Percentiles rank a stretch among this genome's conserved stretches.
Evolutionary conservation across 495 filamentous ascomycete genomes (phyloP).

Genomic region (Penicillium crystallinum): DNA sequence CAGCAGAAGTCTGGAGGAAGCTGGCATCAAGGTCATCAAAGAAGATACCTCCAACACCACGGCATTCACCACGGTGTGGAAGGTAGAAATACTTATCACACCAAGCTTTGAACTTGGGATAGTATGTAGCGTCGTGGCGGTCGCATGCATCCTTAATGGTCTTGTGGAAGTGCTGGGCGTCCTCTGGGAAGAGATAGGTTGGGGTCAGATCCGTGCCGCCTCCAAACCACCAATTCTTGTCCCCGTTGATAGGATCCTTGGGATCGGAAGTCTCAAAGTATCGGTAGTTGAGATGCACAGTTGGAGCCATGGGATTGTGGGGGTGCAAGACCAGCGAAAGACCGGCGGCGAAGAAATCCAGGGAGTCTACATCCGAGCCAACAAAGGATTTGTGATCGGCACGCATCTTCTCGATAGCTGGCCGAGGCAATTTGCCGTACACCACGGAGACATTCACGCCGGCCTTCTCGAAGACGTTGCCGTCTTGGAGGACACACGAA

Average conservation of each 20-base stretch:
- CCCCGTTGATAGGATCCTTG: slow-evolving; percentile 58
- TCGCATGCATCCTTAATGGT: slow-evolving; percentile 92
- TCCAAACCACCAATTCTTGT: slow-evolving; percentile 92
- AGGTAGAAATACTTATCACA: slow-evolving; percentile 97
- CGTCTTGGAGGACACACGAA: slow-evolving; percentile 91
- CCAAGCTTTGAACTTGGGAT: slow-evolving; percentile 95
- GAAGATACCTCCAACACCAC: slow-evolving; percentile 94
- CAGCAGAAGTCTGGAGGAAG: slow-evolving; percentile 39
- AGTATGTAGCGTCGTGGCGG: slow-evolving; percentile 87
- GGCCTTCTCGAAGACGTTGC: slow-evolving; percentile 96
- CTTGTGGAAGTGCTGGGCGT: slow-evolving; percentile 93
- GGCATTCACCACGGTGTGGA: slow-evolving; percentile 82
- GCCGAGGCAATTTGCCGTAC: slow-evolving; percentile 82
- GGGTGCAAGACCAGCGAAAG: slow-evolving; percentile 91
- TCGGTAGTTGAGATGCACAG: slow-evolving; percentile 96
- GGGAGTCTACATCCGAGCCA: slow-evolving; percentile 64
- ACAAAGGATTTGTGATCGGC: slow-evolving; percentile 87
- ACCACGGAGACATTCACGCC: slow-evolving; percentile 94
- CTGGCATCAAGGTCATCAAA: slow-evolving; percentile 91
- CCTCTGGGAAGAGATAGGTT: slow-evolving; percentile 91
- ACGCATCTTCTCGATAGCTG: slow-evolving; percentile 89
- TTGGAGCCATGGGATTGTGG: slow-evolving; percentile 91
- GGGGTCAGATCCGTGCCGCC: slow-evolving; percentile 94
- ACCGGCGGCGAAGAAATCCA: slow-evolving; percentile 93
- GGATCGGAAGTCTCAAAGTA: slow-evolving; percentile 88